Percentiles rank a stretch among this genome's conserved stretches.
Conservation (phyloP, 768 basidiomycete species). For the Gelatoporia subvermispora region DNA sequence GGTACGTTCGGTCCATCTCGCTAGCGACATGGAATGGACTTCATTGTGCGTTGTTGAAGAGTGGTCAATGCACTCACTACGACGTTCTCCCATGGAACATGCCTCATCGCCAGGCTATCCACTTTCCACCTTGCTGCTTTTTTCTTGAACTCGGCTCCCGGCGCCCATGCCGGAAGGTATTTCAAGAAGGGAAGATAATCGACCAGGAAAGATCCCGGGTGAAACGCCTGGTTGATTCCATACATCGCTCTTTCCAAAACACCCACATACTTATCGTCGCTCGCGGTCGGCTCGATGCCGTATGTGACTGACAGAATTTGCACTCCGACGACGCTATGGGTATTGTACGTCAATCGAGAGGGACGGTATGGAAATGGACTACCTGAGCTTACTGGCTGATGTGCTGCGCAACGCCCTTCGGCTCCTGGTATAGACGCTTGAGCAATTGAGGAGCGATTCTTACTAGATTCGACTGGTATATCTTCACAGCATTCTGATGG, state of each 20-base stretch:
- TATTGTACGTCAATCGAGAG: conserved; percentile 1
- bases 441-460: not conserved
- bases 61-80: conserved; percentile 37
- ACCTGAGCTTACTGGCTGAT: conserved; percentile 4
- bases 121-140: conserved; percentile 60
- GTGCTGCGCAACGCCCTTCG: conserved; percentile 4
- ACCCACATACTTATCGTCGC: conserved; percentile 22
- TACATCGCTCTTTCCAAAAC: conserved; percentile 21
- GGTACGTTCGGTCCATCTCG: conserved; percentile 32
- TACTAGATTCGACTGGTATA: conserved; percentile 6
- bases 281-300: conserved; percentile 21
- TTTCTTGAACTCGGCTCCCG: conserved; percentile 63
- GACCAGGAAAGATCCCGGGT: conserved; percentile 23
- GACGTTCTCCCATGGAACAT: conserved; percentile 48
- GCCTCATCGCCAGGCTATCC: conserved; percentile 61
- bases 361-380: not conserved
- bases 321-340: conserved; percentile 21
- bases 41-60: no score
- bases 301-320: conserved; percentile 23
- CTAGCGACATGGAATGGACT: conserved; percentile 23
- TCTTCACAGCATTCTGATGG: conserved; percentile 1
- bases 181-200: conserved; percentile 36
- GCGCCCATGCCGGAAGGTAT: conserved; percentile 60
- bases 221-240: conserved; percentile 17
- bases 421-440: not conserved